Percentiles rank a stretch among this genome's conserved stretches.
Conservation (phyloP, 495 filamentous ascomycete species). For the Glarea lozoyensis region DNA sequence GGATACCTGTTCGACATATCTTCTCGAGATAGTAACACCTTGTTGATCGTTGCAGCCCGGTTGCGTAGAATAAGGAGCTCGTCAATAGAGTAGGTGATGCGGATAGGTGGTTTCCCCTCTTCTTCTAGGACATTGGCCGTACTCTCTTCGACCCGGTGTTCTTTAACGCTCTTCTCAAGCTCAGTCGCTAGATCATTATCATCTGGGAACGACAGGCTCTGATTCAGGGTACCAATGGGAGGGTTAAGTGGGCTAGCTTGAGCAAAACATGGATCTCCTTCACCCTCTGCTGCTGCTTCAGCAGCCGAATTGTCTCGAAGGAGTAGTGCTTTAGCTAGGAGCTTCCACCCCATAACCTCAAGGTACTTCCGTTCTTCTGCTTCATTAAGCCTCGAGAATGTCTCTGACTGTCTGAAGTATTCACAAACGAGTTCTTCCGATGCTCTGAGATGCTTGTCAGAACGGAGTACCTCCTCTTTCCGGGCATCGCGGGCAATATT, state of each 20-base stretch:
- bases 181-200: background rate
- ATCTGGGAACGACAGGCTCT: background rate
- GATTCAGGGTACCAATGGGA: background rate
- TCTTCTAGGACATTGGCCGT: background rate
- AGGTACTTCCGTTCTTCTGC: background rate
- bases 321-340: conserved; percentile 7
- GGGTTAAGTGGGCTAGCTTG: background rate
- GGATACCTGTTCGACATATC: too few species aligned
- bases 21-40: too few species aligned
- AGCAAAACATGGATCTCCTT: background rate
- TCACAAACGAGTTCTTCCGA: conserved; percentile 1
- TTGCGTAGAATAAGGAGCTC: background rate
- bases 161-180: too few species aligned
- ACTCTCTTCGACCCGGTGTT: too few species aligned
- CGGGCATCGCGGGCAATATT: background rate
- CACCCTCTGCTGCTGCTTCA: background rate
- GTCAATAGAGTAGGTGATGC: background rate
- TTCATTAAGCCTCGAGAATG: conserved; percentile 3
- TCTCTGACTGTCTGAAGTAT: conserved; percentile 5
- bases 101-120: background rate
- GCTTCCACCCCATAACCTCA: background rate
- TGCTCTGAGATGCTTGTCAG: background rate
- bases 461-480: conserved; percentile 2
- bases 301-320: background rate
- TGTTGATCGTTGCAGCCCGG: background rate